phyloP scores from a whole-genome alignment of 805 yeast species.

The Maudiozyma serrabonitensis region DNA sequence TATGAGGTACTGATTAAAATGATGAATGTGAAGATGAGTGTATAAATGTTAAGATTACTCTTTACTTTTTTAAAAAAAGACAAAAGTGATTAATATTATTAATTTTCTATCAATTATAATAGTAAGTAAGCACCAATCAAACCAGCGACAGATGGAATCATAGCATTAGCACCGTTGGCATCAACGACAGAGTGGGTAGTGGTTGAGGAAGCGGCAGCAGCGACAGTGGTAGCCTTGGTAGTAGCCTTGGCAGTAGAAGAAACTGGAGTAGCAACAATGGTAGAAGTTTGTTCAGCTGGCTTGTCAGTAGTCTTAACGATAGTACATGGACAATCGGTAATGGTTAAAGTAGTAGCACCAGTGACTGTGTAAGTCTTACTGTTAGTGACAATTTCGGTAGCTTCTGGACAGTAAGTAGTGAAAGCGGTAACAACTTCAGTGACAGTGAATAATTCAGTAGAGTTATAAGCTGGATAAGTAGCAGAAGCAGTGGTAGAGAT shows the following conservation, averaged over 20 bases:
- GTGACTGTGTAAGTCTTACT: constrained; percentile 65
- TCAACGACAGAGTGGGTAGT: constrained; percentile 2
- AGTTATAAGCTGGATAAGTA: not conserved
- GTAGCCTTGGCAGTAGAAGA: not conserved
- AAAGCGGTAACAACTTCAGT: constrained; percentile 50
- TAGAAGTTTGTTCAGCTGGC: constrained; percentile 2
- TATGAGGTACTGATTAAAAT: too few species aligned
- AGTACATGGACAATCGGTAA: constrained; percentile 85
- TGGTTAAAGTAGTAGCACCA: constrained; percentile 69
- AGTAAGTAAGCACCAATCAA: constrained; percentile 8
- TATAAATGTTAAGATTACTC: not conserved
- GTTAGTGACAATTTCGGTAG: constrained; percentile 60
- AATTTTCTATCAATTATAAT: constrained; percentile 3
- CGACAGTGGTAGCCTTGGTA: constrained; percentile 1
- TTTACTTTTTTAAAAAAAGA: not conserved
- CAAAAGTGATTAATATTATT: not conserved
- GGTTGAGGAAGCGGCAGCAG: constrained; percentile 10
- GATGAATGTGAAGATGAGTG: not conserved
- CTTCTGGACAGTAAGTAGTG: constrained; percentile 76
- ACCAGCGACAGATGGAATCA: constrained; percentile 7
- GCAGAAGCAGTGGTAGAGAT: not conserved
- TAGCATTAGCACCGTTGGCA: constrained; percentile 4
- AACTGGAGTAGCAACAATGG: not conserved
- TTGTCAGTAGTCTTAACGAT: constrained; percentile 19
- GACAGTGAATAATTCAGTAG: constrained; percentile 8